Evolutionary conservation across 495 filamentous ascomycete genomes (phyloP).

Genomic region (Pyrenula aspistea): DNA sequence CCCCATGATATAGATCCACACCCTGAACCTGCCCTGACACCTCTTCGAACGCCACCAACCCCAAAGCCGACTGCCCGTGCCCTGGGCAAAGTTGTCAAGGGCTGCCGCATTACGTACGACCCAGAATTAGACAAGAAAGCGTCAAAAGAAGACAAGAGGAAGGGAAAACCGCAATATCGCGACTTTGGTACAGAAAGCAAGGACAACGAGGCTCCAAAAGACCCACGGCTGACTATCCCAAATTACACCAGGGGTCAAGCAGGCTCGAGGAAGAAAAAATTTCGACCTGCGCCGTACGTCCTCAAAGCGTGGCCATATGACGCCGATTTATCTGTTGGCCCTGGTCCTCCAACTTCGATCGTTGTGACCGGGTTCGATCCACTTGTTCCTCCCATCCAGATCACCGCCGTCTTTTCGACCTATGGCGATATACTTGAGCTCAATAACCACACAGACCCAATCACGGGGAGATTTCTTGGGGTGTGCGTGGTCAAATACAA

Average conservation of each 20-base stretch:
- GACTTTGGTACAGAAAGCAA: conserved; percentile 53
- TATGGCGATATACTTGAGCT: conserved; percentile 85
- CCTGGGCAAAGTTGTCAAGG: conserved; percentile 48
- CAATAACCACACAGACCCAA: conserved; percentile 82
- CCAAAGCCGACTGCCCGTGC: conserved; percentile 49
- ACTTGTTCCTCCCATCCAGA: conserved; percentile 62
- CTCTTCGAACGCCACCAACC: conserved; percentile 36
- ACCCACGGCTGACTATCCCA: conserved; percentile 61
- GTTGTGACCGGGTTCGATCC: conserved; percentile 92
- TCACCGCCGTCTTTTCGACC: conserved; percentile 68
- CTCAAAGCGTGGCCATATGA: conserved; percentile 71
- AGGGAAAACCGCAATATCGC: conserved; percentile 54
- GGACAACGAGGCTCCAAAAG: conserved; percentile 54
- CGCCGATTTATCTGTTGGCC: conserved; percentile 66
- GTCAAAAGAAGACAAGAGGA: conserved; percentile 50
- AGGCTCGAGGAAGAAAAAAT: conserved; percentile 60
- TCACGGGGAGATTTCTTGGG: conserved; percentile 83
- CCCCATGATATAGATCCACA: conserved; percentile 7
- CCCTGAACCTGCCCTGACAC: conserved; percentile 26
- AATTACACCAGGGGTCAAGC: conserved; percentile 42
- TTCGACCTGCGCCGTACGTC: conserved; percentile 66
- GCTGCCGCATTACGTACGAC: conserved; percentile 61
- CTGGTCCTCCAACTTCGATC: conserved; percentile 78
- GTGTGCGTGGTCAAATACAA: conserved; percentile 84
- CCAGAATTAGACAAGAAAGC: conserved; percentile 54